Evolutionary conservation across 139 green algal genomes (phyloP).

Genomic region (Ulvella scutata): DNA sequence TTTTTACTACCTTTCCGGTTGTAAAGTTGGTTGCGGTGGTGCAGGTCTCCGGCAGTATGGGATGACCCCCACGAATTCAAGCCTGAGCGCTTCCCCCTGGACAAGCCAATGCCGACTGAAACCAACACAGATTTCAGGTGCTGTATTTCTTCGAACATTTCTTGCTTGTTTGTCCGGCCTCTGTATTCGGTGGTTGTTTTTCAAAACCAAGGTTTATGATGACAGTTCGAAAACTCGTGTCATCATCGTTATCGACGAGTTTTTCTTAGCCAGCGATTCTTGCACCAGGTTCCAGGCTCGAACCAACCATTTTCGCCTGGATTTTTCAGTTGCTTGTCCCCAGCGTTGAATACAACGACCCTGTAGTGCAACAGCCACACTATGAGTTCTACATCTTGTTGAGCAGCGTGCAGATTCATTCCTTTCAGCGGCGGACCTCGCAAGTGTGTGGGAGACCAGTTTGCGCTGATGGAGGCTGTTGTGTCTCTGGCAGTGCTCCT

Average conservation of each 20-base stretch:
- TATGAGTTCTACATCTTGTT: too few relatives aligned
- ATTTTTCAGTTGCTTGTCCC: too few relatives aligned
- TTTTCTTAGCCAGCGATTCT: neutral
- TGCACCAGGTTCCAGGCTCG: neutral
- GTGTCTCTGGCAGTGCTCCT: slow-evolving; percentile 68
- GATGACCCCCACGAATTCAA: slow-evolving; percentile 65
- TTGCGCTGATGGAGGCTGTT: slow-evolving; percentile 88
- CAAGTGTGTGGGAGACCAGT: slow-evolving; percentile 96
- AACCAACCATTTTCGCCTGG: neutral
- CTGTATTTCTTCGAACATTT: neutral
- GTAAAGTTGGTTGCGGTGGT: too few relatives aligned
- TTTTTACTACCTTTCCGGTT: too few relatives aligned
- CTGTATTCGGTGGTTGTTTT: neutral
- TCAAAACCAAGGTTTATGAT: neutral
- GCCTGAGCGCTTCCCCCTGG: slow-evolving; percentile 84
- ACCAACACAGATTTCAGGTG: slow-evolving; percentile 87
- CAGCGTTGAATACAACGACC: too few relatives aligned
- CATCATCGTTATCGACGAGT: neutral
- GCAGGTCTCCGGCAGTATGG: slow-evolving; percentile 54
- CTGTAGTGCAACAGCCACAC: too few relatives aligned
- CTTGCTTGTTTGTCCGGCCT: neutral
- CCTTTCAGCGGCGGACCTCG: slow-evolving; percentile 73
- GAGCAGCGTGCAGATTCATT: slow-evolving; percentile 38
- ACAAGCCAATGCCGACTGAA: slow-evolving; percentile 82
- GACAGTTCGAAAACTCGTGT: neutral